Evolutionary conservation across 441 rosid genomes (phyloP), one percentile per base, ranked within the genome.

Genomic region (Eruca vesicaria): DNA sequence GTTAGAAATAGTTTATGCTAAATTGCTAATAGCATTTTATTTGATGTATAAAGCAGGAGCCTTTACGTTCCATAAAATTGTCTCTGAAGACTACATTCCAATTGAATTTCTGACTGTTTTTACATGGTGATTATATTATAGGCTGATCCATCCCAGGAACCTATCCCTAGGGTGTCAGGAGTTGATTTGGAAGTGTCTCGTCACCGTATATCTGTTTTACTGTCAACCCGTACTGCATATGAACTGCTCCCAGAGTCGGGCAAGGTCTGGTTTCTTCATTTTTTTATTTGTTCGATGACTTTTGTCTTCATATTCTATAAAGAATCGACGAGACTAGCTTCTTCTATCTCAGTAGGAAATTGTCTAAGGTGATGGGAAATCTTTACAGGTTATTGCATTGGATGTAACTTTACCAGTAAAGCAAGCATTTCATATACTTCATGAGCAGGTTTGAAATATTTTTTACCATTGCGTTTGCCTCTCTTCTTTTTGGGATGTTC

Each of bases 181-280:
- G 71, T 78, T 61, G 93, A 88, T 78, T 80, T 90, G 75, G 80
- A 78, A 79, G 71, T 86, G 28, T 88, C 93, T 75, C 88, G 88
- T 58, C 84, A 84, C 16, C 96, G 89, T n/a, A 81, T 88, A 35
- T 75, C 91, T 62, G 80, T 76, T 63, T 88, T 86, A 80, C 81
- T 90, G 82, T 84, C 88, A 45, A 67, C 78, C 12, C 91, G 85
- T 60, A 88, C 88, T 52, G 90, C 91, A 50, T 90, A 88, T 71
- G 96, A 90, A 85, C 83, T 90, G 78, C 88, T 90, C 76, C 96
- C 96, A 3, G 96, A 88, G 77, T 90, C 96, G n/a, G 90, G 91
- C 86, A 90, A 90, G 96, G 96, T 90, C 78, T 82, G 93, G 66
- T 62, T 77, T 66, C 69, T 63, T 78, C 68, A 62, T 79, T 76